phyloP scores from a whole-genome alignment of 345 rosid species.

The Eucalyptus lansdowneana region DNA sequence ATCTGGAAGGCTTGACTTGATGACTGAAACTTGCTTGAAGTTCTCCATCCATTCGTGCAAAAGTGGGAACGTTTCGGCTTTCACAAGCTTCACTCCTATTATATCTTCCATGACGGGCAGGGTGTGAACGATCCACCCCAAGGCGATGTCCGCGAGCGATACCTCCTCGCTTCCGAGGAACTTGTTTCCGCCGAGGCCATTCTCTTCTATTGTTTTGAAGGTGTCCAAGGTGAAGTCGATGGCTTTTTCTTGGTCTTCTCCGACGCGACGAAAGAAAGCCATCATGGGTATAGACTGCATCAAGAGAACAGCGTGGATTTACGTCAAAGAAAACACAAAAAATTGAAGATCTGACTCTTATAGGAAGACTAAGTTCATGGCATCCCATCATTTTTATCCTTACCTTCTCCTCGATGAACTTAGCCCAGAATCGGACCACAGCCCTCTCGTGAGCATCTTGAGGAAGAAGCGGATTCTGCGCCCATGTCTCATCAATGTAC shows the following conservation, averaged over 20 bases:
- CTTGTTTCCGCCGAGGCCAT: not conserved
- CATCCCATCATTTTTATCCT: not conserved
- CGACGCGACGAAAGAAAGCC: not conserved
- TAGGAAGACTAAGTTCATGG: not conserved
- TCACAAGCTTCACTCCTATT: not conserved
- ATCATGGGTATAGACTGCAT: not conserved
- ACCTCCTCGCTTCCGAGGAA: not conserved
- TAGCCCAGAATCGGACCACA: slow-evolving; percentile 10
- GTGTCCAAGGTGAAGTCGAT: not conserved
- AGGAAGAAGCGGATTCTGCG: slow-evolving; percentile 8
- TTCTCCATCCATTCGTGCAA: not conserved
- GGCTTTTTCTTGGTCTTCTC: slow-evolving; percentile 4
- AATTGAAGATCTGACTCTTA: not conserved
- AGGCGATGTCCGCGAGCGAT: not conserved
- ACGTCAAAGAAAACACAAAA: not conserved
- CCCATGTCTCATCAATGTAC: slow-evolving; percentile 23
- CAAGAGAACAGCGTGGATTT: not conserved
- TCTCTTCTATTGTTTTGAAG: not conserved
- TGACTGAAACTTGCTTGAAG: not conserved
- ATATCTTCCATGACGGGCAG: not conserved
- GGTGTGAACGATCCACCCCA: not conserved
- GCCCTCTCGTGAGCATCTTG: slow-evolving; percentile 7
- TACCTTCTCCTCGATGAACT: slow-evolving; percentile 17
- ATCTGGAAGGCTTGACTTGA: not conserved
- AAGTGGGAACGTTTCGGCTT: not conserved